phyloP scores from a whole-genome alignment of 306 rosid genomes.

The Glycyrrhiza uralensis region DNA sequence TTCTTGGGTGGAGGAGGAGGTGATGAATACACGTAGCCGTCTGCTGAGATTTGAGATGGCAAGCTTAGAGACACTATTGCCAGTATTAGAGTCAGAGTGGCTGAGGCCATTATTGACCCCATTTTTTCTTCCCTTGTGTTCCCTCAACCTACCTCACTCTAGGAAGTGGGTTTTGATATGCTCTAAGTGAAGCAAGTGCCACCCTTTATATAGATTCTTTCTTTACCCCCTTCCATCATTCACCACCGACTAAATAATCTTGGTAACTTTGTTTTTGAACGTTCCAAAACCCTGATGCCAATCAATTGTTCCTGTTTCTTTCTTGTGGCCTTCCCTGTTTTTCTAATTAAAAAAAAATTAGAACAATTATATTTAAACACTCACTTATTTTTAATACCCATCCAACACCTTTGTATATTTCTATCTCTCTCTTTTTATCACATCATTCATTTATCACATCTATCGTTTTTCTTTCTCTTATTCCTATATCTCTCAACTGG shows the following conservation, averaged over 20 bases:
- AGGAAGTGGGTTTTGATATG: constrained; percentile 30
- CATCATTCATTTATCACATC: no score
- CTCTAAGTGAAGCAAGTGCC: neutral
- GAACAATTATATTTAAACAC: no score
- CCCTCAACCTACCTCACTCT: constrained; percentile 14
- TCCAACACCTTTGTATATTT: no score
- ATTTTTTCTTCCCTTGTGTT: constrained; percentile 33
- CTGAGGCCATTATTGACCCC: constrained; percentile 55
- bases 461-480: no score
- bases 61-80: constrained; percentile 43
- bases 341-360: neutral
- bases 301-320: neutral
- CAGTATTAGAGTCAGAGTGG: constrained; percentile 38
- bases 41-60: constrained; percentile 31
- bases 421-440: no score
- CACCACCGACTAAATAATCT: constrained; percentile 12
- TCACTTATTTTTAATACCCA: no score
- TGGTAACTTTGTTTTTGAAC: constrained; percentile 17
- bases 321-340: neutral
- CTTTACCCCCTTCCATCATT: constrained; percentile 40
- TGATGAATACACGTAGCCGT: constrained; percentile 50
- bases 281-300: neutral
- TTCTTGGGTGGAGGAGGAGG: constrained; percentile 42
- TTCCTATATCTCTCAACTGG: no score
- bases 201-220: constrained; percentile 53